Percentiles rank a stretch among this genome's conserved stretches.
These are phyloP conservation scores for Macrolepiota albuminosa DNA, from an alignment of 768 basidiomycete species.

Conservation along the genomic window DNA sequence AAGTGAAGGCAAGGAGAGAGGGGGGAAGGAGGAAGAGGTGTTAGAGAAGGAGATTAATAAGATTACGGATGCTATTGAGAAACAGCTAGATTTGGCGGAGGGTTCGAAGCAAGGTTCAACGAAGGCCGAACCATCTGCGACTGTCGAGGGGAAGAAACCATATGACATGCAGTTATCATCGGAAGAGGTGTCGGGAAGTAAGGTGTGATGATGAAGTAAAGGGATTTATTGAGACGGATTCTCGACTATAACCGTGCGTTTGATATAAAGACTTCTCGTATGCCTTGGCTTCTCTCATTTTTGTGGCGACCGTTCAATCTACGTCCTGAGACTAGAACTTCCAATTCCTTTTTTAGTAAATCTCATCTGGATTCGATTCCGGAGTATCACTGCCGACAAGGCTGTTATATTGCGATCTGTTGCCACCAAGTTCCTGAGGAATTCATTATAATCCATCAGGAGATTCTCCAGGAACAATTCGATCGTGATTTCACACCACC, in stretches of 20 bases:
- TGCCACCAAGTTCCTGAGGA: neutral
- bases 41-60: constrained; percentile 27
- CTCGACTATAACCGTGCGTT: neutral
- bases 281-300: neutral
- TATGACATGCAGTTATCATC: neutral
- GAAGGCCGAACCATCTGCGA: neutral
- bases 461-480: neutral
- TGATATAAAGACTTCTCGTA: neutral
- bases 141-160: neutral
- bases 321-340: neutral
- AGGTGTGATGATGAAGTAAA: neutral
- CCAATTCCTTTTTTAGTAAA: neutral
- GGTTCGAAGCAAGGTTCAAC: neutral
- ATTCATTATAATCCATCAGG: neutral
- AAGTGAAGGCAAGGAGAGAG: constrained; percentile 17
- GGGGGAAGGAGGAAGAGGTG: constrained; percentile 13
- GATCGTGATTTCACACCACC: too few species aligned
- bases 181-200: neutral
- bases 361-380: neutral
- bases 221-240: neutral
- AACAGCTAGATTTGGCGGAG: constrained; percentile 20
- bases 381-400: neutral
- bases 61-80: constrained; percentile 28
- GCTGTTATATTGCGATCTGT: neutral
- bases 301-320: neutral